Base-by-base conservation (phyloP, 257 asterid genomes). In the Lithospermum erythrorhizon region DNA sequence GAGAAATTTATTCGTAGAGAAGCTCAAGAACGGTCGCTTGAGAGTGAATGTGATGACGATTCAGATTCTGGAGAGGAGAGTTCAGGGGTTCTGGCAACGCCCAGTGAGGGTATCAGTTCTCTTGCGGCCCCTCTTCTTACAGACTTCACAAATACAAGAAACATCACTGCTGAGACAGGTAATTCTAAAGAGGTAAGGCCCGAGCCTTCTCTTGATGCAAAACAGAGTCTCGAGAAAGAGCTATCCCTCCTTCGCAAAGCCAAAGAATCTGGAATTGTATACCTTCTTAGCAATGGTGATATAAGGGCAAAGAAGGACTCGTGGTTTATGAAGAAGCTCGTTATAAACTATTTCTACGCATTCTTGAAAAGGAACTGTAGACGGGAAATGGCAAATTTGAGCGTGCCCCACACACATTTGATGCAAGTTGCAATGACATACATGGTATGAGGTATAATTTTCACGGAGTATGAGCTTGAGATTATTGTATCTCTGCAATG, bases 341-440 rank as follows among this genome's bases (percentile, higher is more conserved):
- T 86, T 68, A 86, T 93, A 32, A 88, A 93, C 65, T 93, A 93
- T 64, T 84, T 93, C 59, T 93, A 93, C 18, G 96, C 86, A 30
- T 93, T 93, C 82, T 71, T 93, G 76, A 84, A 95, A 78, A 89
- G 79, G 87, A 93, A 89, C 53, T 77, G 88, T 75, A 76, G 99
- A 73, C 80, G 97, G 79, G 94, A 89, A 47, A 80, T 78, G 1
- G 94, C 95, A 6, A 89, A 86, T 70, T 71, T 93, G 86, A 89
- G 88, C 52, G 96, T 89, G 53, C 97, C 96, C 0, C 99, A 93
- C 70, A 67, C 96, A 2, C 83, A 86, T 68, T 70, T 93, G 80
- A 75, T 93, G 79, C 95, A 89, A 73, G 97, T 89, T 51, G 97
- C 96, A 57, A 89, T 89, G 97, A 85, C 94, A 53, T 93, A 89